phyloP scores from a whole-genome alignment of 345 rosid species.

The Populus ilicifolia region DNA sequence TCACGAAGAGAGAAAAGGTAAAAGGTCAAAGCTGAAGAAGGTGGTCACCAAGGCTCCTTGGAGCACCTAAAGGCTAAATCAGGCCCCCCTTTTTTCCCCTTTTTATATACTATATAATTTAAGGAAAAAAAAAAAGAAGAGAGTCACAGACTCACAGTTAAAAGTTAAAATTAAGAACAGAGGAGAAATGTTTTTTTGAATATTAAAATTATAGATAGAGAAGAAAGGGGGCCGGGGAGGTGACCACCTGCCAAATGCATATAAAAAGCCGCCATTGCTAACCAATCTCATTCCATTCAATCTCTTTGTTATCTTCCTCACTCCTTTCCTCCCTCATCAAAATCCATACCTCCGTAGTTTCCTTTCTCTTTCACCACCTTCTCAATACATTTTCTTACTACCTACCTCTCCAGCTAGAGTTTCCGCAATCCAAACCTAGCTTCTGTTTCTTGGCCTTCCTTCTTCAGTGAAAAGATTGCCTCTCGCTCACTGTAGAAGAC shows the following conservation, averaged over 20 bases:
- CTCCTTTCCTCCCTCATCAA: not conserved
- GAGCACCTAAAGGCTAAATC: not conserved
- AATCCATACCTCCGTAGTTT: too few species aligned
- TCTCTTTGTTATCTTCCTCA: not conserved
- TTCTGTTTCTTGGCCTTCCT: not conserved
- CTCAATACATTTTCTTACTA: too few species aligned
- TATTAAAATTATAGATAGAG: too few species aligned
- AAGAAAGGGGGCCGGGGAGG: not conserved
- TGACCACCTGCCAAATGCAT: not conserved
- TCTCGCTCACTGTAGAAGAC: not conserved
- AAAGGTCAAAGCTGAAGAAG: not conserved
- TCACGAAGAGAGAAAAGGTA: too few species aligned
- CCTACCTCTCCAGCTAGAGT: not conserved
- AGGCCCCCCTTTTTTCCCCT: not conserved
- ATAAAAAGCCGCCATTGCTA: constrained; percentile 18
- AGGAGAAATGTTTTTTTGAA: too few species aligned
- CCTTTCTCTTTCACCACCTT: too few species aligned
- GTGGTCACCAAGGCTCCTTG: not conserved
- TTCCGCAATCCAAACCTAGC: not conserved
- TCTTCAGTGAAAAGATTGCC: not conserved
- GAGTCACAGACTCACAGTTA: not conserved
- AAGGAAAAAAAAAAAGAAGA: not conserved
- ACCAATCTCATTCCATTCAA: not conserved
- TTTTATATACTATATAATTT: too few species aligned
- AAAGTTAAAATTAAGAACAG: too few species aligned